A percentile compares a stretch with the other conserved stretches of the same genome.
These are phyloP conservation scores for Vararia minispora DNA, from an alignment of 768 basidiomycete genomes.

Conservation along the genomic window DNA sequence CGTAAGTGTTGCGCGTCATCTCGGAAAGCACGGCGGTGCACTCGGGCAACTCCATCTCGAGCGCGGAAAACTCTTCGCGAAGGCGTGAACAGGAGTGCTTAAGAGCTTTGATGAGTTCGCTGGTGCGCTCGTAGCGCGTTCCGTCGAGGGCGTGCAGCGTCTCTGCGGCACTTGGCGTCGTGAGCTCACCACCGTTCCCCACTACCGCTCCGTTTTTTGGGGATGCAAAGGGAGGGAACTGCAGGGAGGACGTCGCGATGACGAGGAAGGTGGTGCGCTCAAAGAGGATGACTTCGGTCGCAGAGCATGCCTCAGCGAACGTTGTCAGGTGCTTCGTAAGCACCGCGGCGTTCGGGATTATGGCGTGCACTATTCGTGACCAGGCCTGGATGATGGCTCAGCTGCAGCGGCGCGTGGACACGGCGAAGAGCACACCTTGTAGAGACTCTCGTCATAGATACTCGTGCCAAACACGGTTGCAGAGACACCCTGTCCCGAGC, in stretches of 20 bases:
- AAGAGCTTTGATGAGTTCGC: conserved; percentile 92
- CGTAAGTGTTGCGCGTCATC: conserved; percentile 88
- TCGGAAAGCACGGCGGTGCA: conserved; percentile 88
- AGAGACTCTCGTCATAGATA: conserved; percentile 95
- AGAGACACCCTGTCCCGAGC: conserved; percentile 40
- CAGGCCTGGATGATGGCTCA: conserved; percentile 56
- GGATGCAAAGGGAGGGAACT: conserved; percentile 30
- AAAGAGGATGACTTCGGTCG: conserved; percentile 91
- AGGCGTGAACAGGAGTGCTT: conserved; percentile 83
- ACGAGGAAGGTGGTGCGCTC: conserved; percentile 98
- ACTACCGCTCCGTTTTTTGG: background rate
- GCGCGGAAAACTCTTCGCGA: conserved; percentile 73
- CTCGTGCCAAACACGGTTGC: conserved; percentile 85
- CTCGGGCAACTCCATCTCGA: conserved; percentile 78
- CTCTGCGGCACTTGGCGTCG: conserved; percentile 6
- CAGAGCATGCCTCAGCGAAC: conserved; percentile 78
- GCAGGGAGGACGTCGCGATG: conserved; percentile 69
- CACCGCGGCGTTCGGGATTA: conserved; percentile 90
- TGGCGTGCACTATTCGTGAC: conserved; percentile 93
- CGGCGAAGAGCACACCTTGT: conserved; percentile 49
- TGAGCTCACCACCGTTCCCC: background rate
- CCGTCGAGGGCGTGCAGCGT: conserved; percentile 16
- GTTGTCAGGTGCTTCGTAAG: conserved; percentile 80
- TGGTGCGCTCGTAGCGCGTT: conserved; percentile 77
- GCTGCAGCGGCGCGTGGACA: conserved; percentile 2